Conservation (phyloP, 2,329 filamentous ascomycete species). For the Hymenoscyphus linearis region DNA sequence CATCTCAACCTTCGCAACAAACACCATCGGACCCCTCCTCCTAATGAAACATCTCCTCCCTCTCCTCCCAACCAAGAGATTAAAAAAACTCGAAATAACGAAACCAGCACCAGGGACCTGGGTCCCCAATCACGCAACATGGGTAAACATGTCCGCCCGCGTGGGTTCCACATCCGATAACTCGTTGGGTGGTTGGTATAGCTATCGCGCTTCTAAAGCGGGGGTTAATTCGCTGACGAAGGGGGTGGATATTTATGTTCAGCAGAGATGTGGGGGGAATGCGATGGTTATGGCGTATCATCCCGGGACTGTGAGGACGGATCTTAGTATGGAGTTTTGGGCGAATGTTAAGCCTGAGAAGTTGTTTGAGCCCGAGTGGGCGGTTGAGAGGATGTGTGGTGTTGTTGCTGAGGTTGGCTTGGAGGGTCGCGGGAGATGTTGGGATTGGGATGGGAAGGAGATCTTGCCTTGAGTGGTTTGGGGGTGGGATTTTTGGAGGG, state of each 20-base stretch:
- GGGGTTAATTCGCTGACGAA: slow-evolving; percentile 67
- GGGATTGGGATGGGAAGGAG: slow-evolving; percentile 65
- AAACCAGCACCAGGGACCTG: neutral
- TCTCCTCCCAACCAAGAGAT: too few species aligned
- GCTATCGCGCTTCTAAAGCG: slow-evolving; percentile 71
- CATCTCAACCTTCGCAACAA: slow-evolving; percentile 66
- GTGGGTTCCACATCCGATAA: slow-evolving; percentile 74
- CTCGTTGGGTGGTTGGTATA: slow-evolving; percentile 72
- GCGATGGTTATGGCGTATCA: slow-evolving; percentile 68
- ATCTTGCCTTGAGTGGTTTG: slow-evolving; percentile 44
- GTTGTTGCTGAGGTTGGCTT: slow-evolving; percentile 46
- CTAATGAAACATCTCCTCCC: slow-evolving; percentile 69
- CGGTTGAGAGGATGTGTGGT: slow-evolving; percentile 57
- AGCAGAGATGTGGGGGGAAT: slow-evolving; percentile 49
- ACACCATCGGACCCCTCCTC: slow-evolving; percentile 68
- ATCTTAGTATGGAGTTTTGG: slow-evolving; percentile 70
- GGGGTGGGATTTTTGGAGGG: neutral
- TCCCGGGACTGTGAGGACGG: slow-evolving; percentile 76
- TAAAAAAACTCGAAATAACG: too few species aligned
- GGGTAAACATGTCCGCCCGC: slow-evolving; percentile 72
- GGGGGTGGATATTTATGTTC: slow-evolving; percentile 65
- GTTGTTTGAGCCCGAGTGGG: slow-evolving; percentile 62
- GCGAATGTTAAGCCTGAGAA: slow-evolving; percentile 52
- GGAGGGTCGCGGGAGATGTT: slow-evolving; percentile 56
- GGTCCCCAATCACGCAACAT: slow-evolving; percentile 47